phyloP scores from a whole-genome alignment of 495 filamentous ascomycete genomes.

The Rhizodiscina lignyota region DNA sequence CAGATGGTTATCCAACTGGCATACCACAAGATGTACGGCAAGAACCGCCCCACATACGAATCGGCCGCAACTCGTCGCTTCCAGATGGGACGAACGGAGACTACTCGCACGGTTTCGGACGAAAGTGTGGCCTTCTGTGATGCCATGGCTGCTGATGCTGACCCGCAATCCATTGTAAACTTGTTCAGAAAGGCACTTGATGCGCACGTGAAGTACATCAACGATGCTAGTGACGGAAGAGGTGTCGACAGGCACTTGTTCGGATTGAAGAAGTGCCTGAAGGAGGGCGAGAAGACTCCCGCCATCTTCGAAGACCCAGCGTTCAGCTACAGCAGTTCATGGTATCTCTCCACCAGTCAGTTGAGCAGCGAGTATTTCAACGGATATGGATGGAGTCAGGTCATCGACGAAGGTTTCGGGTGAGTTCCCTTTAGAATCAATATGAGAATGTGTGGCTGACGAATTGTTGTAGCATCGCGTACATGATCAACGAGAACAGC shows the following conservation, averaged over 20 bases:
- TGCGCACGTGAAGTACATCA: constrained; percentile 79
- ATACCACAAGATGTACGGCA: constrained; percentile 98
- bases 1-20: constrained; percentile 99
- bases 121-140: constrained; percentile 85
- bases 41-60: constrained; percentile 96
- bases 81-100: constrained; percentile 93
- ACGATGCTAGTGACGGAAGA: constrained; percentile 72
- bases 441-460: background rate
- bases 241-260: constrained; percentile 96
- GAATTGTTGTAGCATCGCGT: constrained; percentile 47
- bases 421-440: constrained; percentile 7
- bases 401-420: constrained; percentile 89
- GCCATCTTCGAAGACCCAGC: constrained; percentile 75
- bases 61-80: constrained; percentile 87
- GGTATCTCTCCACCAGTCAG: constrained; percentile 81
- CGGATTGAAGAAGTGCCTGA: constrained; percentile 81
- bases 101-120: constrained; percentile 80
- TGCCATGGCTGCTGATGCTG: constrained; percentile 41
- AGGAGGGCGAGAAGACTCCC: constrained; percentile 67
- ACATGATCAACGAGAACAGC: constrained; percentile 99
- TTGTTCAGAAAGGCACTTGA: constrained; percentile 69
- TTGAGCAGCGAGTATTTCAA: constrained; percentile 95
- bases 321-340: constrained; percentile 66
- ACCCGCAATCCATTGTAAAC: constrained; percentile 41
- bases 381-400: constrained; percentile 98